phyloP scores from a whole-genome alignment of 164 flowering plant species.

The Magnolia changhungtana region DNA sequence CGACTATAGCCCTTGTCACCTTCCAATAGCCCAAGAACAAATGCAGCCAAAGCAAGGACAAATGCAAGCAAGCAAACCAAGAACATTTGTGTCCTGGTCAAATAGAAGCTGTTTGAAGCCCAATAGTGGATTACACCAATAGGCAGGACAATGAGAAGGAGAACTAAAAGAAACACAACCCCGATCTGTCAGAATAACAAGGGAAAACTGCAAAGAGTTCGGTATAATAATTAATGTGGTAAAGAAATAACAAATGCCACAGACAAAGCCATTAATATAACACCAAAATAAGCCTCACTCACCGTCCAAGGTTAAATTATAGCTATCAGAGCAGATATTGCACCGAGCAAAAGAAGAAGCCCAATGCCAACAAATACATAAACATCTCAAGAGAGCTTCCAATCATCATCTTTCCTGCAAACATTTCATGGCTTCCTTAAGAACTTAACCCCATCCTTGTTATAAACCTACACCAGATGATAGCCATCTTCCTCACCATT shows the following conservation, averaged over 20 bases:
- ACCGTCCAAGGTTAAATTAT: constrained; percentile 93
- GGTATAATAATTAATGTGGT: neutral
- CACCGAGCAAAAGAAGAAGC: constrained; percentile 82
- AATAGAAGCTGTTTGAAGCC: constrained; percentile 96
- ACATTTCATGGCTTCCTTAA: constrained; percentile 4
- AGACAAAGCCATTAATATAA: neutral
- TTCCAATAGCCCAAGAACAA: constrained; percentile 82
- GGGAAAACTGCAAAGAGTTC: neutral
- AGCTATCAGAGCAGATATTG: constrained; percentile 78
- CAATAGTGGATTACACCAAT: constrained; percentile 94
- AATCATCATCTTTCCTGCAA: constrained; percentile 93
- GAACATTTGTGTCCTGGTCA: constrained; percentile 84
- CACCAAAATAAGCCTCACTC: constrained; percentile 21
- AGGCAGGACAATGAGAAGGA: constrained; percentile 77
- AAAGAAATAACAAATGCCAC: neutral
- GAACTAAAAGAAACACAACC: constrained; percentile 74
- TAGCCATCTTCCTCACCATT: constrained; percentile 59
- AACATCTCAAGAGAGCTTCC: constrained; percentile 91
- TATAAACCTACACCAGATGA: neutral
- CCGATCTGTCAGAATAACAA: constrained; percentile 67
- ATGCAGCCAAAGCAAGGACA: constrained; percentile 91
- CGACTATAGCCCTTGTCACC: constrained; percentile 36
- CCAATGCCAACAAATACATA: constrained; percentile 74
- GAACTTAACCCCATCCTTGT: neutral
- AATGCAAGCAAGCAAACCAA: constrained; percentile 83